These are phyloP conservation scores for Ophiostoma sp. DNA, from an alignment of 2,329 filamentous ascomycete genomes.

Conservation along the genomic window DNA sequence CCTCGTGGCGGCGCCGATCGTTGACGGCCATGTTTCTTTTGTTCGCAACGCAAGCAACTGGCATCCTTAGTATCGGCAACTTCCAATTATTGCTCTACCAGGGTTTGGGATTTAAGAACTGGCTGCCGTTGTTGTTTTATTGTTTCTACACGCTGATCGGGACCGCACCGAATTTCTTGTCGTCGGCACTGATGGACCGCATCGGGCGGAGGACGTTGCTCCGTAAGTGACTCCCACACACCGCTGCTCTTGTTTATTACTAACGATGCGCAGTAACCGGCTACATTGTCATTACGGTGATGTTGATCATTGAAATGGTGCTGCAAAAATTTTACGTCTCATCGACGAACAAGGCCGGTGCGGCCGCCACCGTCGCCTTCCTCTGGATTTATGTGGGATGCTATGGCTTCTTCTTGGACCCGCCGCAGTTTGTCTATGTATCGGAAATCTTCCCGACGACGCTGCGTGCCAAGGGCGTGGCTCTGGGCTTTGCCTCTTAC, in stretches of 20 bases:
- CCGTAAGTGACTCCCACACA: neutral
- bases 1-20: conserved; percentile 21
- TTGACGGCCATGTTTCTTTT: conserved; percentile 21
- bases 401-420: conserved; percentile 20
- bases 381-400: conserved; percentile 21
- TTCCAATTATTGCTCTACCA: neutral
- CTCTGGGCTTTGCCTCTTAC: neutral
- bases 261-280: neutral
- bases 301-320: neutral
- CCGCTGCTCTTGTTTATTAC: neutral
- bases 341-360: conserved; percentile 16
- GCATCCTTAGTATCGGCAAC: neutral
- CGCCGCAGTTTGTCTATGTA: neutral
- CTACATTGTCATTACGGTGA: neutral
- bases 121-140: neutral
- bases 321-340: conserved; percentile 18
- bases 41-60: conserved; percentile 12
- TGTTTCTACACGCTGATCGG: neutral
- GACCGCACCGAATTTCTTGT: neutral
- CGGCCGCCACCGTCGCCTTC: conserved; percentile 19
- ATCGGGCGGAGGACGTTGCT: neutral
- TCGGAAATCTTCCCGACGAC: neutral
- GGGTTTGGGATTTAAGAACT: neutral
- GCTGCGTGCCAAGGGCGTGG: neutral
- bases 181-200: neutral